Conservation (phyloP, 2,329 filamentous ascomycete species). For the Alternaria hordeiaustralica region DNA sequence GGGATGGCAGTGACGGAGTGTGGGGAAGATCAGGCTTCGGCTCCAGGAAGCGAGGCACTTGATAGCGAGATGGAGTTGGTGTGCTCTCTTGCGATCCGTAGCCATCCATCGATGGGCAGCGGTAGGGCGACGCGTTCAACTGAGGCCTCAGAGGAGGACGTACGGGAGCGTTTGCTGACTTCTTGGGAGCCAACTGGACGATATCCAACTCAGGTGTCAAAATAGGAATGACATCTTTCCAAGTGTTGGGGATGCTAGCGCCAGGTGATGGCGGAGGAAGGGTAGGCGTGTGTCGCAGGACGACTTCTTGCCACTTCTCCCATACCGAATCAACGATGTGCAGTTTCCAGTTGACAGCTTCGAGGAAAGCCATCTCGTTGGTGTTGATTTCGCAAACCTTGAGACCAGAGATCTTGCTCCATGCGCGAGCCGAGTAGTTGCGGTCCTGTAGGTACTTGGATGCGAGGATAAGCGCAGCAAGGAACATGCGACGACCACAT, state of each 20-base stretch:
- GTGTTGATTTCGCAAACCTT: conserved; percentile 93
- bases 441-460: conserved; percentile 98
- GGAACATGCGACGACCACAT: conserved; percentile 96
- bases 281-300: conserved; percentile 79
- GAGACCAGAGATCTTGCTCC: conserved; percentile 99
- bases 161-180: conserved; percentile 36
- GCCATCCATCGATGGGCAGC: conserved; percentile 31
- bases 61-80: conserved; percentile 50
- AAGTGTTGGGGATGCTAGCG: conserved; percentile 47
- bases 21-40: conserved; percentile 57
- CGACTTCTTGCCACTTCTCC: conserved; percentile 91
- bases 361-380: conserved; percentile 91
- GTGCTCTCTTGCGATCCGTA: conserved; percentile 51
- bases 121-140: conserved; percentile 29
- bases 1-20: conserved; percentile 62
- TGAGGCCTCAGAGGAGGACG: conserved; percentile 34
- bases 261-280: conserved; percentile 52
- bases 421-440: conserved; percentile 95
- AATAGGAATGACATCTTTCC: conserved; percentile 60
- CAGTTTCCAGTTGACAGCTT: conserved; percentile 90
- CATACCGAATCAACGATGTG: conserved; percentile 91
- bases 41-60: conserved; percentile 58
- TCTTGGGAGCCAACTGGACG: conserved; percentile 49
- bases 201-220: conserved; percentile 65
- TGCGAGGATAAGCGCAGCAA: conserved; percentile 90